Conservation (phyloP, 208 protist genomes). For the Acanthamoeba rhysodes region DNA sequence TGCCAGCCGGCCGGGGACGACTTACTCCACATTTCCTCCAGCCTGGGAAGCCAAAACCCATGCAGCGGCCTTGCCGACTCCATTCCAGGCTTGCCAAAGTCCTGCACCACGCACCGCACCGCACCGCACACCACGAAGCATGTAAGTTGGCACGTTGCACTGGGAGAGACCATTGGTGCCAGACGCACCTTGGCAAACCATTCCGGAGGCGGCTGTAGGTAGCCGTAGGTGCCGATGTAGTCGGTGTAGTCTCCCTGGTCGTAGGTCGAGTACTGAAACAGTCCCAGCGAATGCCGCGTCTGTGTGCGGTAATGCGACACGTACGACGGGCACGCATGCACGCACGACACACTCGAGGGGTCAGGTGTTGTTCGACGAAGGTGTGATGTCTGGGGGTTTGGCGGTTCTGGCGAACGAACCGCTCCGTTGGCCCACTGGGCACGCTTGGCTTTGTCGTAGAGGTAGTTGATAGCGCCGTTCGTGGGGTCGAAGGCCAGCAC, state of each 20-base stretch:
- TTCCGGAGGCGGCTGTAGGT: background rate
- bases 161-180: background rate
- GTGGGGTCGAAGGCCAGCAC: background rate
- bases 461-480: background rate
- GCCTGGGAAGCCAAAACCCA: background rate
- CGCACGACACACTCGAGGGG: too few relatives aligned
- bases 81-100: background rate
- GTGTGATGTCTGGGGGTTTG: background rate
- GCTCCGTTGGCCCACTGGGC: background rate
- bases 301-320: background rate
- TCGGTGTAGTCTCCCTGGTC: background rate
- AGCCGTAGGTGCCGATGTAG: conserved; percentile 19
- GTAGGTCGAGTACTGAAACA: conserved; percentile 20
- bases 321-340: too few relatives aligned
- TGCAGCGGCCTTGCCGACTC: background rate
- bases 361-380: background rate
- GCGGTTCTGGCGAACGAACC: background rate
- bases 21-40: background rate
- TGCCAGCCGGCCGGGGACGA: background rate
- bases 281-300: background rate
- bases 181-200: background rate
- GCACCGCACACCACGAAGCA: too few relatives aligned
- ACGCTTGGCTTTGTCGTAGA: background rate
- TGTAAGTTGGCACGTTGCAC: background rate
- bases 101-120: too few relatives aligned